phyloP scores from a whole-genome alignment of 345 rosid species.

The Hirschfeldia incana region DNA sequence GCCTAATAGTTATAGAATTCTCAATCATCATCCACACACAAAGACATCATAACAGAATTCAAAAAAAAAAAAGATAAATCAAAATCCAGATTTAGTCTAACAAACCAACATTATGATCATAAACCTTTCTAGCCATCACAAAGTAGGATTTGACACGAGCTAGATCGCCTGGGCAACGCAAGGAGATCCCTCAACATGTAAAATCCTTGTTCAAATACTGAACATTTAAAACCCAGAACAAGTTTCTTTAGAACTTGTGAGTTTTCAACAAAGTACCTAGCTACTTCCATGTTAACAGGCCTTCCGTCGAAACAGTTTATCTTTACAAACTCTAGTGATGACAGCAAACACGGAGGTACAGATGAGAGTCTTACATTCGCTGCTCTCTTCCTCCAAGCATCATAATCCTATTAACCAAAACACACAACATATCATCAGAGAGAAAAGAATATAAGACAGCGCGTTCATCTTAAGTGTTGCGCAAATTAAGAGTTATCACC shows the following conservation, averaged over 20 bases:
- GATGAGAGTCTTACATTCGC: not conserved
- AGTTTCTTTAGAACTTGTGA: conserved; percentile 15
- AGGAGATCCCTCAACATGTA: conserved; percentile 14
- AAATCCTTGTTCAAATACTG: not conserved
- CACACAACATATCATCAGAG: not conserved
- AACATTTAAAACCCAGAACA: not conserved
- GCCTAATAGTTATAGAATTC: not conserved
- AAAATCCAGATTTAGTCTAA: not conserved
- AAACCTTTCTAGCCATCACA: conserved; percentile 1
- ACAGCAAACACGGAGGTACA: conserved; percentile 22
- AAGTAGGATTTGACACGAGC: not conserved
- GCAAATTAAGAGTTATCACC: not conserved
- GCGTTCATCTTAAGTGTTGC: not conserved
- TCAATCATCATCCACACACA: not conserved
- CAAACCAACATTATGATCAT: not conserved
- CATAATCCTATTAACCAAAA: conserved; percentile 1
- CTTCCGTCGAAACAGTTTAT: not conserved
- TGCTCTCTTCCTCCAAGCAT: not conserved
- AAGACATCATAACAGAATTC: not conserved
- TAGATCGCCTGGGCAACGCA: conserved; percentile 28
- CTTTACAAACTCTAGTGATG: conserved; percentile 31
- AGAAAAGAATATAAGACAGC: not conserved
- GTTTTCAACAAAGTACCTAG: conserved; percentile 20
- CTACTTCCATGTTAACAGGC: conserved; percentile 15
- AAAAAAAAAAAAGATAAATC: not conserved